Evolutionary conservation across 2,329 filamentous ascomycete genomes (phyloP).

Genomic region (Colletotrichum sp.): DNA sequence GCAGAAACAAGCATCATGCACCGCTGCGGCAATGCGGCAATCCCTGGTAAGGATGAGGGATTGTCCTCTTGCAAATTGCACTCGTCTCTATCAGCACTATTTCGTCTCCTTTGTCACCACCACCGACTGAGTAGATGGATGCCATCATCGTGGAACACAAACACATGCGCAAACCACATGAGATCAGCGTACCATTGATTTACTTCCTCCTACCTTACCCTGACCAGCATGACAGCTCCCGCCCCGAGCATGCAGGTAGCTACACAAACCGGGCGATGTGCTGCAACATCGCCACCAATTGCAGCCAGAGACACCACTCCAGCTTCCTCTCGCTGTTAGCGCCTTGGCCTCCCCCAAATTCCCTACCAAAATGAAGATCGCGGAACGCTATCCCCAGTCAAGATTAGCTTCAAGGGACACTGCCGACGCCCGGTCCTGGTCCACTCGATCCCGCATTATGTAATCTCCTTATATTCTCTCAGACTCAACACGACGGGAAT

Average conservation of each 20-base stretch:
- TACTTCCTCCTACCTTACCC: background rate
- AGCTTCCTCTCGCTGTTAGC: background rate
- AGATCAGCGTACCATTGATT: background rate
- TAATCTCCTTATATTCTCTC: background rate
- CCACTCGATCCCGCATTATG: background rate
- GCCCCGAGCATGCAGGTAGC: background rate
- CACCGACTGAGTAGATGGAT: accelerated
- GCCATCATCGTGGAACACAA: background rate
- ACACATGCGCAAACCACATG: background rate
- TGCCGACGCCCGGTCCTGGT: background rate
- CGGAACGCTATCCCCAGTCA: background rate
- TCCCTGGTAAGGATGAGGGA: background rate
- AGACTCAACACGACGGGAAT: background rate
- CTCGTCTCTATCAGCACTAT: background rate
- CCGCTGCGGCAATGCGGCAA: background rate
- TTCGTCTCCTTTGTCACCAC: too few species aligned
- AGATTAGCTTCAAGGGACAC: background rate
- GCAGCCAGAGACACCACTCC: background rate
- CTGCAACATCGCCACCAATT: background rate
- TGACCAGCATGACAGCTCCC: background rate
- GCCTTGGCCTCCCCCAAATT: background rate
- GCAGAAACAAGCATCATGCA: background rate
- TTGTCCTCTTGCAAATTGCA: background rate
- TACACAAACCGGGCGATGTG: background rate
- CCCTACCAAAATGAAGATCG: background rate